These are phyloP conservation scores for Scutellaria barbata DNA, from an alignment of 257 asterid species.

Conservation along the genomic window DNA sequence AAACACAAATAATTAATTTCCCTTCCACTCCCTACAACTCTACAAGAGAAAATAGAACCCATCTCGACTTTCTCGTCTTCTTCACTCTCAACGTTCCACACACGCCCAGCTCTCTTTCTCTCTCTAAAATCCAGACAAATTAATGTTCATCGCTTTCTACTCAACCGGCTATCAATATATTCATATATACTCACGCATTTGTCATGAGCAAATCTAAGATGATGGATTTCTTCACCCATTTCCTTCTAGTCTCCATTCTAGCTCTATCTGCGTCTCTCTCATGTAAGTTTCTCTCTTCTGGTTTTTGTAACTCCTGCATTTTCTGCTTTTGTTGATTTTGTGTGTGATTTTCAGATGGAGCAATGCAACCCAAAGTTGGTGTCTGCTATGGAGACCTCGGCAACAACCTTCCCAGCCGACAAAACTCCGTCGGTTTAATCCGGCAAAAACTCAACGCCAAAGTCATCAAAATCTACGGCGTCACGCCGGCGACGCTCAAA, in stretches of 20 bases:
- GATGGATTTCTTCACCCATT: conserved; percentile 35
- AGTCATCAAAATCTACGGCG: conserved; percentile 78
- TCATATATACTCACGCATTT: background rate
- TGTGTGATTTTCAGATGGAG: conserved; percentile 52
- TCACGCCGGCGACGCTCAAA: conserved; percentile 64
- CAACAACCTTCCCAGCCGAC: conserved; percentile 70
- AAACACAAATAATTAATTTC: background rate
- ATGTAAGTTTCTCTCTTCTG: conserved; percentile 26
- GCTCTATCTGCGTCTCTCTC: conserved; percentile 38
- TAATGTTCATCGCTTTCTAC: conserved; percentile 12
- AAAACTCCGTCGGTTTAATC: conserved; percentile 59
- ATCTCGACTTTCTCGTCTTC: conserved; percentile 30
- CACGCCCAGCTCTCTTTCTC: conserved; percentile 28
- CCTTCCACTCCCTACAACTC: no score
- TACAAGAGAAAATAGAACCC: no score
- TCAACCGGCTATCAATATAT: background rate
- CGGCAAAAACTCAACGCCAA: conserved; percentile 57
- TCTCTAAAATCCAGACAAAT: conserved; percentile 11
- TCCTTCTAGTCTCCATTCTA: conserved; percentile 39
- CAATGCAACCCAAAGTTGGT: conserved; percentile 57
- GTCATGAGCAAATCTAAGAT: conserved; percentile 14
- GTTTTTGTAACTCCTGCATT: background rate
- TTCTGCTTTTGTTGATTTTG: background rate
- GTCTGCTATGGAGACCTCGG: conserved; percentile 96
- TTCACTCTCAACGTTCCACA: conserved; percentile 35